Evolutionary conservation across 495 filamentous ascomycete genomes (phyloP).

Genomic region (Talaromyces ruber): DNA sequence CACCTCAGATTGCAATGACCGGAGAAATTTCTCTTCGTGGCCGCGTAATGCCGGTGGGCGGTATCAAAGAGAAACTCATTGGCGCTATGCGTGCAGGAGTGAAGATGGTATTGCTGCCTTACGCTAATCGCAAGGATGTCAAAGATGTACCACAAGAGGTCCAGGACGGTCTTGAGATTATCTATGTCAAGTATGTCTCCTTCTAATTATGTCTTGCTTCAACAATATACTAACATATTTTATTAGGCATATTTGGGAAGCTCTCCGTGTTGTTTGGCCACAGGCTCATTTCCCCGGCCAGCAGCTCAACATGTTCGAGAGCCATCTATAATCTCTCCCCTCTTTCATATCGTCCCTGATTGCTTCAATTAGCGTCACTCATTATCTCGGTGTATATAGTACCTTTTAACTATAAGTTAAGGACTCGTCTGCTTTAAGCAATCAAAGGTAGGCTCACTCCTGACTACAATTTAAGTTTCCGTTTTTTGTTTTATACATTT

Average conservation of each 20-base stretch:
- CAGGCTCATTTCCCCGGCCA: conserved; percentile 72
- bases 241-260: conserved; percentile 78
- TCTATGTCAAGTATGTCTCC: conserved; percentile 67
- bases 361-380: not conserved
- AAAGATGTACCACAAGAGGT: conserved; percentile 91
- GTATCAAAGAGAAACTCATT: conserved; percentile 98
- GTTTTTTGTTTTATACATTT: not conserved
- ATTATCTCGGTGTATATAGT: not conserved
- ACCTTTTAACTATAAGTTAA: not conserved
- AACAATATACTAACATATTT: conserved; percentile 17
- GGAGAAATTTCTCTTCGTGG: conserved; percentile 88
- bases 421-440: not conserved
- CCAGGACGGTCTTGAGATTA: conserved; percentile 75
- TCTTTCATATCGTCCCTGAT: not conserved
- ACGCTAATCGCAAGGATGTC: conserved; percentile 85
- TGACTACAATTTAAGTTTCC: not conserved
- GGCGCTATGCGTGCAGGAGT: conserved; percentile 89
- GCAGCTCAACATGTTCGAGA: conserved; percentile 53
- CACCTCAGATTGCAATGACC: conserved; percentile 94
- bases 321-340: conserved; percentile 38
- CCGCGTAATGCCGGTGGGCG: conserved; percentile 80
- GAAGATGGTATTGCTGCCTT: conserved; percentile 84
- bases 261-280: conserved; percentile 75
- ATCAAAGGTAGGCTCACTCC: not conserved
- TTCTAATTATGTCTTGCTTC: not conserved